These are phyloP conservation scores for Fonsecaea pugnacius DNA, from an alignment of 2,329 filamentous ascomycete genomes.

Conservation along the genomic window DNA sequence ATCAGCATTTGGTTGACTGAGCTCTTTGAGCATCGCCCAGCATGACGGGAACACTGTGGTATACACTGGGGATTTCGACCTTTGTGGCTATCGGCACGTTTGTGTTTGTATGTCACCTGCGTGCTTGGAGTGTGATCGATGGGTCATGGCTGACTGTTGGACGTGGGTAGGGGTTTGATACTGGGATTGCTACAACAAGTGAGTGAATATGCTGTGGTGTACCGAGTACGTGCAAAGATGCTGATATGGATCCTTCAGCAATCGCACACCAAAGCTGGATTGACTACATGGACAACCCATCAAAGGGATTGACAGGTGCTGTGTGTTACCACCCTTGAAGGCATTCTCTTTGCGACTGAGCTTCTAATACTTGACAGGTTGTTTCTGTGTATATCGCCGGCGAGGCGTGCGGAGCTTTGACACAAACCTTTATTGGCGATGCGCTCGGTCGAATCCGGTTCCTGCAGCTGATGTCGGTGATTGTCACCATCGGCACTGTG, in stretches of 20 bases:
- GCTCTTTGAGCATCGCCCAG: constrained; percentile 23
- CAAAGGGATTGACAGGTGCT: constrained; percentile 59
- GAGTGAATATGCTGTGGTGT: constrained; percentile 39
- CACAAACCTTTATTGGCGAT: constrained; percentile 60
- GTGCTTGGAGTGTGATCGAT: neutral
- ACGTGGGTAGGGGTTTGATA: constrained; percentile 59
- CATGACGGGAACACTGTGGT: constrained; percentile 46
- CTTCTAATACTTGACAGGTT: constrained; percentile 44
- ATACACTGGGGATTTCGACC: constrained; percentile 57
- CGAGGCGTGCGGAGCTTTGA: constrained; percentile 60
- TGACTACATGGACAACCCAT: constrained; percentile 62
- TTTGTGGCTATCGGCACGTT: constrained; percentile 65
- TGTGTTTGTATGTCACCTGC: constrained; percentile 55
- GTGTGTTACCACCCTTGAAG: constrained; percentile 40
- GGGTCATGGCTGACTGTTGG: neutral
- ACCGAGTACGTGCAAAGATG: constrained; percentile 29
- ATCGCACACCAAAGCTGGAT: constrained; percentile 66
- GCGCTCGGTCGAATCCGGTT: constrained; percentile 59
- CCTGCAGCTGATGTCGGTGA: constrained; percentile 61
- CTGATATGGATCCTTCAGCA: constrained; percentile 42
- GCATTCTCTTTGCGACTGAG: neutral
- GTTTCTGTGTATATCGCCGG: constrained; percentile 65
- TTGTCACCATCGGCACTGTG: constrained; percentile 71
- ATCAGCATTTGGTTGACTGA: neutral
- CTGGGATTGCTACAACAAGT: constrained; percentile 63